Evolutionary conservation across 176 grass and related monocot genomes (phyloP).

Genomic region (Paspalum vaginatum): DNA sequence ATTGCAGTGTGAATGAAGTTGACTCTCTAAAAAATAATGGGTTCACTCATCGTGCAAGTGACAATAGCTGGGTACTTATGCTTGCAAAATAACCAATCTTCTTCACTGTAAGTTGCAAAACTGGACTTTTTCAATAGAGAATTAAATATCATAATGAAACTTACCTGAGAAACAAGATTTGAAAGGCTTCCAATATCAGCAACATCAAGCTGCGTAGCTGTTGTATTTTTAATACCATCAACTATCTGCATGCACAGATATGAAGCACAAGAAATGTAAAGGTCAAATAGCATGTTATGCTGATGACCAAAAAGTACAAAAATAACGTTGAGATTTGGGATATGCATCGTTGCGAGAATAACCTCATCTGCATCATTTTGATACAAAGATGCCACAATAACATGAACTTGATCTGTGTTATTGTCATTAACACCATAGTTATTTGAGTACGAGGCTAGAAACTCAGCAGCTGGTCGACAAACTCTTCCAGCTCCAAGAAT

Average conservation of each 20-base stretch:
- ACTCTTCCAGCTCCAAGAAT: constrained; percentile 95
- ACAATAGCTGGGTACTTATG: background rate
- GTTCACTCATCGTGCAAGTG: background rate
- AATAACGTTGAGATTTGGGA: constrained; percentile 12
- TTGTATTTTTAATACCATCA: constrained; percentile 82
- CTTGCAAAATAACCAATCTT: constrained; percentile 3
- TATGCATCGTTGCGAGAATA: constrained; percentile 27
- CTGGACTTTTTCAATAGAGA: background rate
- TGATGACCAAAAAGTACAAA: constrained; percentile 18
- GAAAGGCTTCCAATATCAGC: constrained; percentile 67
- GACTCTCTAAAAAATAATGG: background rate
- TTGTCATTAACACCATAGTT: constrained; percentile 21
- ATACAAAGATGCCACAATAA: constrained; percentile 89
- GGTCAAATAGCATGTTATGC: background rate
- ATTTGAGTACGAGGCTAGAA: constrained; percentile 61
- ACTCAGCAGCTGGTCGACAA: constrained; percentile 84
- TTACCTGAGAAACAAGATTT: constrained; percentile 76
- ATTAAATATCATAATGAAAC: constrained; percentile 18
- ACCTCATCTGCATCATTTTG: constrained; percentile 89
- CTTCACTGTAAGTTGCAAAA: constrained; percentile 26
- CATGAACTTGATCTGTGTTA: constrained; percentile 52
- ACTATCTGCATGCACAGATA: constrained; percentile 68
- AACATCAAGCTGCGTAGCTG: constrained; percentile 77
- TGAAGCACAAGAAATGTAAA: constrained; percentile 20
- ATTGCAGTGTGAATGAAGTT: background rate